Base-by-base conservation (phyloP, 352 stramenopile genomes). In the Saprolegnia diclina region DNA sequence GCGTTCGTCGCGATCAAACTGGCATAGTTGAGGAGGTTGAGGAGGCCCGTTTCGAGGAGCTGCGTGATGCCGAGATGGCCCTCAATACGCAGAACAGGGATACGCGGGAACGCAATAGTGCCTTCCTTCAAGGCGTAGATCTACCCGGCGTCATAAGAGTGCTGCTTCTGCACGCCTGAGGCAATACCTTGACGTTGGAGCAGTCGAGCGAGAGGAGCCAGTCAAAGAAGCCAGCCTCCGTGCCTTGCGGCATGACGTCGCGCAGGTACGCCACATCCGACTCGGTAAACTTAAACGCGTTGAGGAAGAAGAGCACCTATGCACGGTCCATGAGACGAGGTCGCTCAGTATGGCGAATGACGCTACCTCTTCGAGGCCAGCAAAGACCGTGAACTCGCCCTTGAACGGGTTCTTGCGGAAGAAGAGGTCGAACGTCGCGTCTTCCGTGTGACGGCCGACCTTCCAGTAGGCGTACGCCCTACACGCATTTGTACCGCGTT, bases 381-480 rank as follows among this genome's bases (percentile, higher is more conserved):
- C 92, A 72, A 98, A 98, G 35, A 98, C 85, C 56, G 89, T 97
- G 79, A 97, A 98, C 71, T 98, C 94, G 57, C 97, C 97, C 62
- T 98, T 81, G 79, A 99, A 99, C 14, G 97, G 97, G 79, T 98
- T 99, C 80, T 99, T 99, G 56, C 97, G 93, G 83, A 99, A 99
- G 79, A 99, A 99, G 5, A 99, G 77, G 61, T 98, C 94, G 62
- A 98, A 98, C 32, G 97, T 91, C 11, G 90, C 88, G 55, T 87
- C 74, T 66, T 99, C 91, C 45, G 98, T 78, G 65, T 98, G 89
- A 35, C 96, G 87, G 16, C 91, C 89, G 46, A 93, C 90, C 74
- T 98, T 99, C 96, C 96, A 99, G 79, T 99, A 99, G 7, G 93
- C 96, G 71, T 99, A 99, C 10, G 96, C 89, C 97, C 99, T 99